Evolutionary conservation across 208 protist genomes (phyloP), one percentile per base, ranked within the genome.

Genomic region (Leptomonas seymouri): DNA sequence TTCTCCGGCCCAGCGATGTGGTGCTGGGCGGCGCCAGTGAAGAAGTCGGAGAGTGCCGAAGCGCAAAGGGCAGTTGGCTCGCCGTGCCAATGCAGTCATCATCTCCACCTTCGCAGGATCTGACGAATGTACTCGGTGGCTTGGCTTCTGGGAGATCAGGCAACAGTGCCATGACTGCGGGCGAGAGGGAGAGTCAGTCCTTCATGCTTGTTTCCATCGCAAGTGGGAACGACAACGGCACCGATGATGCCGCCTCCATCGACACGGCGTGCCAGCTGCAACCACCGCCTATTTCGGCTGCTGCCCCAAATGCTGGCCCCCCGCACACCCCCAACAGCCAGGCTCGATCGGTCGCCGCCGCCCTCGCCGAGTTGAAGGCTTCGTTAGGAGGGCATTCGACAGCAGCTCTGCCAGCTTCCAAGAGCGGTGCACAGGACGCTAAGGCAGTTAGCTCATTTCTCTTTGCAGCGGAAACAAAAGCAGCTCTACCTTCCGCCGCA

Each of bases 1-100:
- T 84, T 18, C 36, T 84, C 9, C 79, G 74, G 2, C 70, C 74
- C 3, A 50, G 67, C 14, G 79, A 84, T 28, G 79, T 81, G 30
- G 51, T 65, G 27, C 68, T 80, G 49, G 74, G 74, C n/a, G 61
- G 23, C 0, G 58, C 58, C 0, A 28, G 44, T 11, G 57, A 12
- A 5, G 41, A 31, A 36, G 41, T 3, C 7, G 15, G 27, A 23
- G 18, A 39, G 4, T 7, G 7, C 15, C 23, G 51, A 14, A 31
- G 20, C 14, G 9, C 23, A 56, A 56, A n/a, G 51, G 18, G 27
- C 34, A 39, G 45, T 16, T 49, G 45, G 9, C 18, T 49, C 45
- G 34, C 34, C 34, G 34, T 9, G 7, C 34, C 34, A 39, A 9
- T 9, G 34, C 34, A 3, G 34, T 39, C 34, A 39, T 39, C 34